Conservation (phyloP, 2,329 filamentous ascomycete genomes). For the Phaeosphaeria sp. region DNA sequence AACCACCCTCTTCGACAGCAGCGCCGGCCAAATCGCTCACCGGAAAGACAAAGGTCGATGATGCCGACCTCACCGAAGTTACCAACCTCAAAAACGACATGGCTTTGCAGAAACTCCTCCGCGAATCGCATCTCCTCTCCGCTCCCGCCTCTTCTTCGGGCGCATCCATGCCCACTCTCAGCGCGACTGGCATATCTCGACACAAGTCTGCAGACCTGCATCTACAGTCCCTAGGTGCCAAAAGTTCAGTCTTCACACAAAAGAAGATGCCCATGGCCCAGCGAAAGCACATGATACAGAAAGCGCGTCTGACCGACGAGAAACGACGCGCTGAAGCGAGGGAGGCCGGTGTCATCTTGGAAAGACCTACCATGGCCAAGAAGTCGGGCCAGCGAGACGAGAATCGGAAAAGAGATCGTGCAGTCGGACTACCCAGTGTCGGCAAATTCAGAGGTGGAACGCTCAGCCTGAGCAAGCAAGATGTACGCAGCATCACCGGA, state of each 20-base stretch:
- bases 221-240: slow-evolving; percentile 81
- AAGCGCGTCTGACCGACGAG: slow-evolving; percentile 69
- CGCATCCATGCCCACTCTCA: slow-evolving; percentile 48
- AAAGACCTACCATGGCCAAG: slow-evolving; percentile 56
- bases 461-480: slow-evolving; percentile 77
- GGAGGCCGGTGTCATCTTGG: slow-evolving; percentile 90
- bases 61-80: slow-evolving; percentile 63
- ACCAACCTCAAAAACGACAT: slow-evolving; percentile 87
- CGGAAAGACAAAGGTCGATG: slow-evolving; percentile 22
- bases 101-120: slow-evolving; percentile 85
- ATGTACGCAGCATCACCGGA: slow-evolving; percentile 70
- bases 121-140: slow-evolving; percentile 87
- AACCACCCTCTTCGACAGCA: slow-evolving; percentile 54
- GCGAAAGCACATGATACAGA: slow-evolving; percentile 81
- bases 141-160: slow-evolving; percentile 60
- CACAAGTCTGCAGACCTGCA: slow-evolving; percentile 85
- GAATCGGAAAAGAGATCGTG: slow-evolving; percentile 59
- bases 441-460: slow-evolving; percentile 82
- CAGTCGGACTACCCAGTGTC: slow-evolving; percentile 78
- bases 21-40: slow-evolving; percentile 19
- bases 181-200: slow-evolving; percentile 71
- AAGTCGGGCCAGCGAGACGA: slow-evolving; percentile 57
- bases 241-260: slow-evolving; percentile 75
- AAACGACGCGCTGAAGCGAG: slow-evolving; percentile 78
- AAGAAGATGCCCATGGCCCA: slow-evolving; percentile 89